Evolutionary conservation across 176 grass and related monocot genomes (phyloP), one percentile per base, ranked within the genome.

Genomic region (Leersia perrieri): DNA sequence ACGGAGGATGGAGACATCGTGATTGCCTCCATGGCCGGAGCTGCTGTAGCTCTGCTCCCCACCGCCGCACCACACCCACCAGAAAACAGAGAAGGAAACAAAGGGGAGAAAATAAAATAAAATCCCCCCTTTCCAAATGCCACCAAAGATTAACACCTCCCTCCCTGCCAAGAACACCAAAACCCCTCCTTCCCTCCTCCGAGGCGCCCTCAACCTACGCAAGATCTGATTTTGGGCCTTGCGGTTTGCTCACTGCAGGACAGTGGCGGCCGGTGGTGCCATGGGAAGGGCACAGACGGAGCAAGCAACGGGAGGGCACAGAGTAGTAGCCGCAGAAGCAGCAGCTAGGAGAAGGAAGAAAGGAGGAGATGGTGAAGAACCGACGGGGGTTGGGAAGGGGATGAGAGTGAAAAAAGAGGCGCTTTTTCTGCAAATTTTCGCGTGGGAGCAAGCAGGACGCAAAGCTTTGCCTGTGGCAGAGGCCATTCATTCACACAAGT

Each of bases 221-320:
- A 82, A 89, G 78, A 86, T 89, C 88, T 89, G 78, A 32, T 33
- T 89, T 57, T 82, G 82, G 87, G 63, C 82, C 64, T 74, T 11
- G 79, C 22, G 74, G 86, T 53, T 67, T 73, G 66, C 58, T 77
- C 49, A 9, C 7, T 0, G 63, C 30, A n/a, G 11, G 31, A 4
- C 23, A 49, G 35, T 61, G 32, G 60, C 14, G 74, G 63, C 42
- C 71, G 68, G 58, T 8, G 15, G 87, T 22, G 62, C 44, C 70
- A 18, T 33, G 66, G 27, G 80, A 27, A 58, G 26, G 28, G 27
- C 10, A 28, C 11, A 7, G 40, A 7, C 25, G 18, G 74, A 25
- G 40, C 20, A 38, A 38, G 60, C 20, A 38, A 38, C 44, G 23
- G 4, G 33, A 74, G 58, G 78, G 74, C 74, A 67, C 60, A 73